Conservation (phyloP, 2,329 filamentous ascomycete genomes). For the Colletotrichum tropicicola region DNA sequence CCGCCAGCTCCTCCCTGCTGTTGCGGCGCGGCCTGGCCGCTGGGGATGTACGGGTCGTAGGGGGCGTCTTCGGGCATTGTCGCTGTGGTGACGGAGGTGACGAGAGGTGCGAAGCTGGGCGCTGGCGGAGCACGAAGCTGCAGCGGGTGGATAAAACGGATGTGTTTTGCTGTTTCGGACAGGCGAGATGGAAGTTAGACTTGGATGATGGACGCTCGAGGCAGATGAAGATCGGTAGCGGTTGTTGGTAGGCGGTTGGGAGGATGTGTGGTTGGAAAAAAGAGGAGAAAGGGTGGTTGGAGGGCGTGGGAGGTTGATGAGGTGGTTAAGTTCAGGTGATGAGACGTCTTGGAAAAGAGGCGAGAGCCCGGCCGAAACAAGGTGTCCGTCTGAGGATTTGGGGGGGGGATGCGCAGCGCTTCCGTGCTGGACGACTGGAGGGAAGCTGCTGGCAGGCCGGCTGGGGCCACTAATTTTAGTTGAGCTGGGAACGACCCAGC, state of each 20-base stretch:
- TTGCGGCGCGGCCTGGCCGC: slow-evolving; percentile 61
- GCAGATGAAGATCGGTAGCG: not conserved
- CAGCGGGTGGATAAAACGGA: not conserved
- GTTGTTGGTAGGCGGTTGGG: slow-evolving; percentile 14
- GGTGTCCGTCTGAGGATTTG: slow-evolving; percentile 31
- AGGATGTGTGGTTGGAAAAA: slow-evolving; percentile 24
- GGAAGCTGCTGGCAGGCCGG: slow-evolving; percentile 19
- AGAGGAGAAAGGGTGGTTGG: slow-evolving; percentile 30
- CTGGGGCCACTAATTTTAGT: slow-evolving; percentile 29
- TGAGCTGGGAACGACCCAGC: slow-evolving; percentile 29
- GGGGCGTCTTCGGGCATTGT: slow-evolving; percentile 69
- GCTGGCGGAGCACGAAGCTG: slow-evolving; percentile 16
- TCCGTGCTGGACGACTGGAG: slow-evolving; percentile 7
- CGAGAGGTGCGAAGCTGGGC: not conserved
- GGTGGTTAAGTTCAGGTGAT: slow-evolving; percentile 32
- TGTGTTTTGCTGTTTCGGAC: not conserved
- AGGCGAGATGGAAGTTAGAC: not conserved
- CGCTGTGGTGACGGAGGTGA: slow-evolving; percentile 32
- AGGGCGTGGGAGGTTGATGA: slow-evolving; percentile 26
- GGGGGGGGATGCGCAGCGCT: slow-evolving; percentile 16
- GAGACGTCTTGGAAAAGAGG: slow-evolving; percentile 30
- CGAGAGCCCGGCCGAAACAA: slow-evolving; percentile 30
- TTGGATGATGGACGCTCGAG: slow-evolving; percentile 4
- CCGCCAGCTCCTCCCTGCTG: slow-evolving; percentile 52
- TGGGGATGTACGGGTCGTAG: slow-evolving; percentile 91